Evolutionary conservation across 2,329 filamentous ascomycete genomes (phyloP), one percentile per base, ranked within the genome.

Genomic region (Colletotrichum liriopes): DNA sequence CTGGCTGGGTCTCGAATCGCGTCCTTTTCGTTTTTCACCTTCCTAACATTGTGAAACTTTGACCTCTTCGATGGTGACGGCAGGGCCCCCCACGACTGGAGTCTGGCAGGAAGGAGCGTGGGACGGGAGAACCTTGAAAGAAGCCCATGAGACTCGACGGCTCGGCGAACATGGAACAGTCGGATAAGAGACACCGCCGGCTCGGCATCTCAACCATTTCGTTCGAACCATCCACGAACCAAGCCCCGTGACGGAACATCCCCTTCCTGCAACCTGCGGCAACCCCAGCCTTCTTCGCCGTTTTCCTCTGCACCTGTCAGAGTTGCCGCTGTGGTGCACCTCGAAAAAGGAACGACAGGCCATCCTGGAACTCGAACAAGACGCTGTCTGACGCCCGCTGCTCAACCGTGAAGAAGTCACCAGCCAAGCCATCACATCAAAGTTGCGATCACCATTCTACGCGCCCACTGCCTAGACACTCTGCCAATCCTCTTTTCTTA

Each of bases 251-350:
- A 41, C 11, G 45, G 32, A 51, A 62, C 60, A 37, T 43, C 18
- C 11, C 45, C 61, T 23, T 64, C 18, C 26, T 54, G 61, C 49
- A 35, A 54, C n/a, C 37, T 64, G 47, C 64, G 18, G 64, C 43
- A 59, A 29, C 41, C 43, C 29, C 41, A 39, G 54, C 11, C 52
- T 55, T 54, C 26, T 55, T 54, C 26, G 23, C 62, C 41, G 20
- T 47, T 26, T 49, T 64, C 32, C 18, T 52, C 54, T 60, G 59
- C 65, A 69, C 39, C 59, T 72, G 65, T 47, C 65, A 64, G 65
- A 69, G 39, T 23, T 69, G 52, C 59, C 52, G 69, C 39, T 59
- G 29, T 52, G 47, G 51, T 47, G 56, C 39, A 29, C 35, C 20
- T 51, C 39, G 8, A 29, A 37, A 35, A 54, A 54, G 26, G 20